A percentile compares a stretch with the other conserved stretches of the same genome.
Conservation (phyloP, 768 basidiomycete genomes). For the Mycena galopus region DNA sequence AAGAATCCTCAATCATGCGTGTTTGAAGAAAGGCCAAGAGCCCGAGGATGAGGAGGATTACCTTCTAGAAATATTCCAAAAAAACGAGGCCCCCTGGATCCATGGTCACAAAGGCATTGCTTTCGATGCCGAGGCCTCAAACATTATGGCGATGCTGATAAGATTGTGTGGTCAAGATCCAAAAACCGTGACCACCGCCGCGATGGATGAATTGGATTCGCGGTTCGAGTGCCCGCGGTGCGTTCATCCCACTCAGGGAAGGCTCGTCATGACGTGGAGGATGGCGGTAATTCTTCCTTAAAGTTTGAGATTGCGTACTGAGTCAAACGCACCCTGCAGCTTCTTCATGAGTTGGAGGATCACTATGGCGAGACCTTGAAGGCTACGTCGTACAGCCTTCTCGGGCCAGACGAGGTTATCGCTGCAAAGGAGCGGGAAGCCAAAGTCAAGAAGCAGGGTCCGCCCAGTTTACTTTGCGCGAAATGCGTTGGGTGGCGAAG, state of each 20-base stretch:
- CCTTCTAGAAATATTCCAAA: neutral
- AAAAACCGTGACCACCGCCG: conserved; percentile 23
- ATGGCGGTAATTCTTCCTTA: conserved; percentile 42
- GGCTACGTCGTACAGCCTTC: conserved; percentile 4
- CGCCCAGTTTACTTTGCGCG: conserved; percentile 6
- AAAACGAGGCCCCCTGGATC: conserved; percentile 41
- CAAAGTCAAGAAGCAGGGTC: conserved; percentile 1
- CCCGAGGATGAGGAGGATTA: no score
- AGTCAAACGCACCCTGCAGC: conserved; percentile 28
- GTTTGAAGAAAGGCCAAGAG: conserved; percentile 32
- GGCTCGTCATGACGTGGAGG: conserved; percentile 49
- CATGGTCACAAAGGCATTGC: conserved; percentile 38
- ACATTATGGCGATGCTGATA: conserved; percentile 40
- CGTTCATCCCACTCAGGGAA: conserved; percentile 29
- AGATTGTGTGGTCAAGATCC: conserved; percentile 46
- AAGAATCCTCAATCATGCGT: conserved; percentile 46
- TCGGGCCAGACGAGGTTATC: conserved; percentile 16
- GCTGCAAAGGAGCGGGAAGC: conserved; percentile 16
- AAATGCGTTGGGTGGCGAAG: conserved; percentile 16
- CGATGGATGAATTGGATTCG: conserved; percentile 44
- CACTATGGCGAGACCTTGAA: conserved; percentile 38
- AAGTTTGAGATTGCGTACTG: neutral
- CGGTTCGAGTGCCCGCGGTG: conserved; percentile 51
- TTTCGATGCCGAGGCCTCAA: conserved; percentile 46
- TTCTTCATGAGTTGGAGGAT: conserved; percentile 45